Base-by-base conservation (phyloP, 2,329 filamentous ascomycete genomes). In the Trichophyton rubrum region DNA sequence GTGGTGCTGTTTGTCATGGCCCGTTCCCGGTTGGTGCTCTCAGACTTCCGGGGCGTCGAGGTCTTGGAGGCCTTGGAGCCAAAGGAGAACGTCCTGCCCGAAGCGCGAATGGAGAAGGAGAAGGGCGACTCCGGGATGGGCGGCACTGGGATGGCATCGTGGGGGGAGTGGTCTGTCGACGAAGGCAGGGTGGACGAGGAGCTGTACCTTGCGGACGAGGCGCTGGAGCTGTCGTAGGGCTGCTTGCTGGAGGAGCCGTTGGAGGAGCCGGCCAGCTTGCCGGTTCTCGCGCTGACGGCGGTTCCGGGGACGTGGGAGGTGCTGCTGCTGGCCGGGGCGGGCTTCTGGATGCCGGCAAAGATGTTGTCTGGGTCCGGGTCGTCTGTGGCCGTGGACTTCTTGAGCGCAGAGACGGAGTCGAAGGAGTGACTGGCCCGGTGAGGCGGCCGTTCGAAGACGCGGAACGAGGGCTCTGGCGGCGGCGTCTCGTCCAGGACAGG, bases 131-230 rank as follows among this genome's bases (percentile, higher is more conserved):
- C 72, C 9, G 74, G 68, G 15, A 76, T 67, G 11, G 75, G 73
- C 24, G 75, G 74, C 47, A 73, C 67, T 47, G 77, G 71, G 47
- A 76, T 71, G 63, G 74, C 74, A 55, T 75, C 71, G 63, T 76
- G 72, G 51, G 72, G 67, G 9, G 70, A 70, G 6, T 72, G 67
- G 63, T 82, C 80, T 11, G 79, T 73, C n/a, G 79, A 82, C 20
- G 79, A 82, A 41, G 80, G 80, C 43, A 80, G 72, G 6, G 80
- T 82, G 6, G 80, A 82, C 5, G 80, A 79, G 33, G 78, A 81
- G 68, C 79, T 82, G 64, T 78, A 75, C 53, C 79, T 78, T 49
- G 77, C 77, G 45, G 80, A 81, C 11, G 69, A 71, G 35, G 76
- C 74, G 47, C 75, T 75, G 9, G 55, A 57, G 64, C 73, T 75